Evolutionary conservation across 2,329 filamentous ascomycete genomes (phyloP), one percentile per base, ranked within the genome.

Genomic region (Neurospora sp.): DNA sequence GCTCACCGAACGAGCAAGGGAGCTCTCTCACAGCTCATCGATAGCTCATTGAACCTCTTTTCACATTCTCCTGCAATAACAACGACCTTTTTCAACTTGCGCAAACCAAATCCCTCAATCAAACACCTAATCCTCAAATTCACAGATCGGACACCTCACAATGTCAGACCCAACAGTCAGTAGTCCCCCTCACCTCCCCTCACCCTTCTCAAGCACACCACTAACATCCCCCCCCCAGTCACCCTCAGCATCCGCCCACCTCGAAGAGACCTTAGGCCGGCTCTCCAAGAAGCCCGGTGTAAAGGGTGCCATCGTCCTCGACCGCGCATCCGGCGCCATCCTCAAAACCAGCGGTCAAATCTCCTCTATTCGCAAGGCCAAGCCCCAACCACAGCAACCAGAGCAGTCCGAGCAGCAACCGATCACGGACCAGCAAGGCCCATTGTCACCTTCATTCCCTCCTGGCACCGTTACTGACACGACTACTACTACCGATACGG

Each of bases 211-310:
- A 23, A 62, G 1, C 23, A 37, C 33, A 23, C 33, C 40, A n/a
- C 41, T 57, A 39, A 66, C 36, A 36, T n/a, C 15, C 12, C 12
- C 15, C 12, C 12, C 19, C 2, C 33, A 40, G 66, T 66, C 66
- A 66, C 23, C 71, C 71, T 72, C 62, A 12, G 4, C 38, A 17
- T 83, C 87, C 71, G 89, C 91, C 75, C 87, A 86, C 57, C 85
- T 92, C 71, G 86, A 88, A 68, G 86, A 88, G 82, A 82, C 87
- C 72, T 86, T 94, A 71, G 87, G 86, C 66, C 89, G 91, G 19
- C 84, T 96, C 65, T 88, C 90, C 52, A 90, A 91, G 77, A 95
- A 95, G 77, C 86, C 91, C 38, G 91, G 91, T 71, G 92, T 96
- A 68, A 91, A 91, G 78, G 91, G 90, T 74, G 91, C 91, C 69